These are phyloP conservation scores for Rauvolfia tetraphylla DNA, from an alignment of 257 asterid species.

Conservation along the genomic window DNA sequence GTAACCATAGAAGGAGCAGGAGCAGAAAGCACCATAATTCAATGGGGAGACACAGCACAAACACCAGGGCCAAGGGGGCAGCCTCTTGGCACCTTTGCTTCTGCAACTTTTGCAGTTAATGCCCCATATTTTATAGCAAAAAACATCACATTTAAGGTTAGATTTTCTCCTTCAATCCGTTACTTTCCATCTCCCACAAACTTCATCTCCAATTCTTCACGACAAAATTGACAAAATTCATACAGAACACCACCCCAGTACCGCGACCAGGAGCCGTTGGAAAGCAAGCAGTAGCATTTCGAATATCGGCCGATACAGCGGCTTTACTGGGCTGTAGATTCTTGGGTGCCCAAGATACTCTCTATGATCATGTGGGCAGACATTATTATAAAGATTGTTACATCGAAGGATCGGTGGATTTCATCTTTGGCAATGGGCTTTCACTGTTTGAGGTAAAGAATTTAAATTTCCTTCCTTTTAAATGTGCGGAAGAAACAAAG, in stretches of 20 bases:
- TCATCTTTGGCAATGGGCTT: constrained; percentile 85
- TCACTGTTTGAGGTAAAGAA: constrained; percentile 70
- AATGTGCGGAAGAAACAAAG: background rate
- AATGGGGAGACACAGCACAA: constrained; percentile 90
- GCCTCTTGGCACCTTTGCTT: constrained; percentile 81
- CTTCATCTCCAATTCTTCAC: background rate
- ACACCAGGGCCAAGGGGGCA: constrained; percentile 61
- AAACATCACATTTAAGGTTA: constrained; percentile 80
- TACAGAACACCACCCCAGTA: constrained; percentile 78
- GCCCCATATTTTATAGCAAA: constrained; percentile 77
- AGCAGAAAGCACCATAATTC: constrained; percentile 67
- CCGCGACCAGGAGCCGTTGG: constrained; percentile 81
- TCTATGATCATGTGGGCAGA: constrained; percentile 78
- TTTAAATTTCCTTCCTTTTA: background rate
- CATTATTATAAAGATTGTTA: constrained; percentile 90
- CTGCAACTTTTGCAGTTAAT: constrained; percentile 92
- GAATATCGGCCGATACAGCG: constrained; percentile 90
- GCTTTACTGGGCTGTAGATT: constrained; percentile 70
- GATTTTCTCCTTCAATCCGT: background rate
- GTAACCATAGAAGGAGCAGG: constrained; percentile 75
- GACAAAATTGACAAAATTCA: background rate
- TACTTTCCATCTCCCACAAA: no score
- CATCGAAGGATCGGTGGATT: constrained; percentile 91
- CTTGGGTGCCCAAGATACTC: constrained; percentile 90
- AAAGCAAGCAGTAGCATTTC: constrained; percentile 86